phyloP scores from a whole-genome alignment of 495 filamentous ascomycete genomes.

The Beverwykella pulmonaria region DNA sequence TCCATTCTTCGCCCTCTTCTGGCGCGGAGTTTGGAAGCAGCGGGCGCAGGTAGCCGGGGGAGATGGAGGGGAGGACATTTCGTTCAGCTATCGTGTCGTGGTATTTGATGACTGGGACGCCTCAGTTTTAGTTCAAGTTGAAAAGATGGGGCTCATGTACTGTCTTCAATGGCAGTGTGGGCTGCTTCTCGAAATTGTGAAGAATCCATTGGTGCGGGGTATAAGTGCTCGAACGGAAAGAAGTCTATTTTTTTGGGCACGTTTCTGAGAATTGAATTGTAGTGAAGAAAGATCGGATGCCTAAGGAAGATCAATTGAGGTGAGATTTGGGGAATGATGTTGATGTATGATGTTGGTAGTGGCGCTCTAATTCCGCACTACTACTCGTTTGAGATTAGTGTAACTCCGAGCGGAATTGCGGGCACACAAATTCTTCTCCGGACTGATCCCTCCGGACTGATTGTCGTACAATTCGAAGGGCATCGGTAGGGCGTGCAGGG shows the following conservation, averaged over 20 bases:
- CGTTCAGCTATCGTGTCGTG: constrained; percentile 73
- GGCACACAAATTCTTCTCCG: background rate
- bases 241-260: background rate
- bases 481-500: background rate
- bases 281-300: too few species aligned
- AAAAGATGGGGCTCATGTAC: constrained; percentile 51
- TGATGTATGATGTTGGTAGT: background rate
- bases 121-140: constrained; percentile 23
- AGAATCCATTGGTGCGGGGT: constrained; percentile 67
- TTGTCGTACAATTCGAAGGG: too few species aligned
- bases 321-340: background rate
- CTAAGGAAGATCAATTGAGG: background rate
- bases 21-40: constrained; percentile 77
- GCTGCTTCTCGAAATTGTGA: constrained; percentile 81
- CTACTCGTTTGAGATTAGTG: background rate
- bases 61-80: constrained; percentile 73
- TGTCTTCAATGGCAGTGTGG: constrained; percentile 80
- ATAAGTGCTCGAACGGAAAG: background rate
- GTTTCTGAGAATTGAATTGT: too few species aligned
- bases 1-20: constrained; percentile 73
- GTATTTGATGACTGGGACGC: constrained; percentile 70
- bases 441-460: background rate
- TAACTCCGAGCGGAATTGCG: background rate
- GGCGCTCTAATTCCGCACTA: constrained; percentile 5
- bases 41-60: constrained; percentile 83